These are phyloP conservation scores for Gymnopilus dilepis DNA, from an alignment of 768 basidiomycete genomes.

Conservation along the genomic window DNA sequence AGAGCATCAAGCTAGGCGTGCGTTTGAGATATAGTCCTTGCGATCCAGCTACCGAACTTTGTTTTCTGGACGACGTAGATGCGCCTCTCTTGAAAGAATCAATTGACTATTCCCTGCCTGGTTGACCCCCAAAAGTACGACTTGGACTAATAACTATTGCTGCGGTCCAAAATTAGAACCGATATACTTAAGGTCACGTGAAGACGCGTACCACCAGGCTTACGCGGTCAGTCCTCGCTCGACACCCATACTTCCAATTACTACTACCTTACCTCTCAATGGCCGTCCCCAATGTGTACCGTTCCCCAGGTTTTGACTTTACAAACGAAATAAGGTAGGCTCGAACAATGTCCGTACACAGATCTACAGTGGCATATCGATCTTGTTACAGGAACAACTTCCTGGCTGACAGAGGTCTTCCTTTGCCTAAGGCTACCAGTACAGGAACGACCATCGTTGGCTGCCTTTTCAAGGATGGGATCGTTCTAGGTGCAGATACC, in stretches of 20 bases:
- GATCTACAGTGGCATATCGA: not conserved
- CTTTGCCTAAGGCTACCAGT: conserved; percentile 83
- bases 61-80: too few species aligned
- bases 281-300: conserved; percentile 53
- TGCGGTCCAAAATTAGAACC: not conserved
- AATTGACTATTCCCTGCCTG: too few species aligned
- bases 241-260: conserved; percentile 1
- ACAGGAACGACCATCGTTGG: conserved; percentile 99
- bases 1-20: too few species aligned
- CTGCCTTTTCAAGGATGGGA: conserved; percentile 89
- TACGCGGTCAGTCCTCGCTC: conserved; percentile 21
- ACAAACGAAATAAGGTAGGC: conserved; percentile 71
- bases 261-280: conserved; percentile 36
- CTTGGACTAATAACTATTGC: too few species aligned
- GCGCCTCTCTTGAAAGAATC: too few species aligned
- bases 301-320: conserved; percentile 74
- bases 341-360: not conserved
- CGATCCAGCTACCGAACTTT: too few species aligned
- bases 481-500: conserved; percentile 96
- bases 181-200: conserved; percentile 27
- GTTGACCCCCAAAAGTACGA: too few species aligned
- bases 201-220: conserved; percentile 34
- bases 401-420: conserved; percentile 70
- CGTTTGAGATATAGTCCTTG: too few species aligned
- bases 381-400: conserved; percentile 67